Base-by-base conservation (phyloP, 2,329 filamentous ascomycete genomes). In the Ploettnerulaceae sp. region DNA sequence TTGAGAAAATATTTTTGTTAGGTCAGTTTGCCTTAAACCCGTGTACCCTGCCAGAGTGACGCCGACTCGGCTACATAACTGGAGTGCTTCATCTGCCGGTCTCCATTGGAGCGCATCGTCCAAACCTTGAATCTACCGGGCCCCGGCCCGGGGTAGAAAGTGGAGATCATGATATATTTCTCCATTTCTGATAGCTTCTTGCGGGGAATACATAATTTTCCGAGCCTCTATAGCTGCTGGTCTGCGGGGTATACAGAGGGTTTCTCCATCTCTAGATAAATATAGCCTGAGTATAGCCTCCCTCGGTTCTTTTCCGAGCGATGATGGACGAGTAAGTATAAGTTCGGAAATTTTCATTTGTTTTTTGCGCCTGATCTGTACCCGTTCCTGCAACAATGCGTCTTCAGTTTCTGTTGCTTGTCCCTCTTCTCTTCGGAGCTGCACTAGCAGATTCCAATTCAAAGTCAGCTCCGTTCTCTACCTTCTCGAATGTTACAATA, bases 401-500 rank as follows among this genome's bases (percentile, higher is more conserved):
- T 54, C 39, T 60, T 46, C 36, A 45, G 17, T 29, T 40, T 36
- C 25, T 59, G 14, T 47, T 46, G 7, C 20, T 52, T 5, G 18
- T 57, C 11, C 38, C 52, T n/a, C 37, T 58, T 7, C 48, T 58
- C 24, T 32, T 48, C 21, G 51, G 49, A 21, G 53, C 33, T 12
- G 51, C 47, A 15, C 32, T 51, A 26, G 58, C 56, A 29, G 48
- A 52, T 40, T n/a, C n/a, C n/a, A n/a, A n/a, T n/a, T 57, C 54
- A 24, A 15, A 15, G 4, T 18, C 39, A 14, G 29, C 20, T 17
- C 54, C 52, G 14, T 60, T 57, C 48, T 59, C 51, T 9, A 59
- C 58, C 8, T 62, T 63, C 49, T 55, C 58, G 8, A 49, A 57
- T 37, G 52, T 58, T 11, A 63, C 57, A 1, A 43, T 64, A 17